Base-by-base conservation (phyloP, 768 basidiomycete species). In the Ramaria sp. region DNA sequence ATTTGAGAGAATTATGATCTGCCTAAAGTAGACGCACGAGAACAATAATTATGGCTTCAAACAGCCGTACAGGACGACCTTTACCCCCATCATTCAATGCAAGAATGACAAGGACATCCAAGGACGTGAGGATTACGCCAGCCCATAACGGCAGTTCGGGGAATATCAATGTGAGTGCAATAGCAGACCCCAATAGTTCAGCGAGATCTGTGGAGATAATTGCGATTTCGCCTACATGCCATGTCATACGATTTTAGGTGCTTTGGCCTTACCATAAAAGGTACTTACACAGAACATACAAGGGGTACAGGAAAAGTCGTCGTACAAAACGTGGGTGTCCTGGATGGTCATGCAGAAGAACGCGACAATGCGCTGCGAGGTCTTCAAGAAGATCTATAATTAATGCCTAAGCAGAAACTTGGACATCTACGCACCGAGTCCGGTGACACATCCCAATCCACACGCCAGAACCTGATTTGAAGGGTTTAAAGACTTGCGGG, bases 171-270 rank as follows among this genome's bases (percentile, higher is more conserved):
- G 81, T 81, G 46, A 92, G 72, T 0, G 85, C 89, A 52, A 91
- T 90, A 13, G 89, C 90, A 43, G 83, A 86, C 4, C 91, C 84
- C 20, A 93, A 71, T 15, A 93, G 73, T 67, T 93, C 90, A 9
- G 88, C 86, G 37, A 92, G 73, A 66, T 90, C 88, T 5, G 88
- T 90, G 11, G 82, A 78, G 22, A 88, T 77, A 63, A 91, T 84
- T 53, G 84, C 86, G 6, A 86, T 67, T 65, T 91, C 88, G 0
- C 85, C 55, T 57, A 67, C n/a, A 67, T 50, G 46, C 63, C 52
- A 68, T 68, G 9, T 67, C 34, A 7, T 13, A 1, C 34, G 13
- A 4, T 10, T 43, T 6, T 33, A 43, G 37, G 59, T 67, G 37
- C 67, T 27, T 19, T 42, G 20, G 15, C 1, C 12, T 15, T 22